A percentile compares a stretch with the other conserved stretches of the same genome.
Evolutionary conservation across 148 eudicot genomes (phyloP).

Genomic region (Fagopyrum homotropicum): DNA sequence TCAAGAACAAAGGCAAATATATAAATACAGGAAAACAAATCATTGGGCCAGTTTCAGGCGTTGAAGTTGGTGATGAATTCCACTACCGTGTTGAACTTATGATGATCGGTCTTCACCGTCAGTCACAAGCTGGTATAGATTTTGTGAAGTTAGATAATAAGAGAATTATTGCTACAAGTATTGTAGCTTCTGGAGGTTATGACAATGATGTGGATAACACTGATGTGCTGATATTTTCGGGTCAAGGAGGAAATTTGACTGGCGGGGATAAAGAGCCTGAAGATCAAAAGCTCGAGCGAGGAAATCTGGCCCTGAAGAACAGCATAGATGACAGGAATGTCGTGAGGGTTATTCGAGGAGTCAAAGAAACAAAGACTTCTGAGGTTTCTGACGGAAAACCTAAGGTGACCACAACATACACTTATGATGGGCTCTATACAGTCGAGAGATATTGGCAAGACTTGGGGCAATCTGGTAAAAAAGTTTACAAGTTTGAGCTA

Average conservation of each 20-base stretch:
- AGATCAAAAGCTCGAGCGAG: slow-evolving; percentile 86
- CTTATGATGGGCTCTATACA: slow-evolving; percentile 73
- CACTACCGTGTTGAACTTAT: slow-evolving; percentile 73
- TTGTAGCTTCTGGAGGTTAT: slow-evolving; percentile 79
- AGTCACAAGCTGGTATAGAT: slow-evolving; percentile 73
- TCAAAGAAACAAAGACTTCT: slow-evolving; percentile 43
- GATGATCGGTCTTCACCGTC: slow-evolving; percentile 76
- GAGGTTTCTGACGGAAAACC: slow-evolving; percentile 33
- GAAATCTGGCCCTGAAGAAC: slow-evolving; percentile 67
- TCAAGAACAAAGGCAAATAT: slow-evolving; percentile 50
- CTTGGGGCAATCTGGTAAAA: slow-evolving; percentile 45
- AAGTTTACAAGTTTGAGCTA: slow-evolving; percentile 65
- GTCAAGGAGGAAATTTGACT: slow-evolving; percentile 58
- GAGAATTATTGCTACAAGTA: slow-evolving; percentile 46
- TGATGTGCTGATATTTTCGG: slow-evolving; percentile 60
- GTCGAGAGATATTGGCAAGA: slow-evolving; percentile 52
- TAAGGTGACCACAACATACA: slow-evolving; percentile 43
- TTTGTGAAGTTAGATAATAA: slow-evolving; percentile 28
- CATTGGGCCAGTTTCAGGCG: slow-evolving; percentile 69
- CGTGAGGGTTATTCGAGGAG: slow-evolving; percentile 82
- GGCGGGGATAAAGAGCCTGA: slow-evolving; percentile 47
- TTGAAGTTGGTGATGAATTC: slow-evolving; percentile 87
- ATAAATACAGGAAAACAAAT: slow-evolving; percentile 30
- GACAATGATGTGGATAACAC: slow-evolving; percentile 55
- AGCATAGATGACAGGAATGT: slow-evolving; percentile 42